These are phyloP conservation scores for Citrus inodora DNA, from an alignment of 345 rosid genomes.

Conservation along the genomic window DNA sequence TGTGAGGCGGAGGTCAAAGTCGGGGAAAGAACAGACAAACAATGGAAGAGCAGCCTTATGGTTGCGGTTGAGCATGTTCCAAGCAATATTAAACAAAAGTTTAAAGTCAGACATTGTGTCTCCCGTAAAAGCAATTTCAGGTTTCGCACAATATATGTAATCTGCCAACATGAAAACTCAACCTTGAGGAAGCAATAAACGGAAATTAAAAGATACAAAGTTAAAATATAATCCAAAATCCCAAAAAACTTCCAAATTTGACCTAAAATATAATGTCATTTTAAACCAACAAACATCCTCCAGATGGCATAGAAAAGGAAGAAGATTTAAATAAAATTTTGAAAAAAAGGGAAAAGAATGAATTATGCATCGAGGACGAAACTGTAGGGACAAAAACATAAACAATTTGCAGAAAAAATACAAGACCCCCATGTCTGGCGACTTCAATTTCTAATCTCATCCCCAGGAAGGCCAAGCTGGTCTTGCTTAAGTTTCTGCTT, in stretches of 20 bases:
- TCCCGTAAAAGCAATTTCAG: slow-evolving; percentile 95
- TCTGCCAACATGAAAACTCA: slow-evolving; percentile 46
- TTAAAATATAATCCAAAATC: not conserved
- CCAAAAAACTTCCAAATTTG: not conserved
- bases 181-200: slow-evolving; percentile 10
- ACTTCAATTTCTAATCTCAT: slow-evolving; percentile 74
- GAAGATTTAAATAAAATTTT: not conserved
- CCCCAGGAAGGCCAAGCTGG: slow-evolving; percentile 61
- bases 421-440: slow-evolving; percentile 76
- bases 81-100: too few species aligned
- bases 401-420: not conserved
- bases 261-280: not conserved
- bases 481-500: slow-evolving; percentile 77
- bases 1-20: too few species aligned
- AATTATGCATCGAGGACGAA: not conserved
- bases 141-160: slow-evolving; percentile 54
- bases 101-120: slow-evolving; percentile 77
- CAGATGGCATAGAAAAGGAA: not conserved
- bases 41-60: too few species aligned
- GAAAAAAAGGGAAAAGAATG: too few species aligned
- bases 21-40: too few species aligned
- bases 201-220: not conserved
- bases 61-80: too few species aligned
- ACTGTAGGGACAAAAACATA: not conserved
- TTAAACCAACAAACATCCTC: not conserved